These are phyloP conservation scores for Xerocomellus amylosporus DNA, from an alignment of 768 basidiomycete genomes.

Conservation along the genomic window DNA sequence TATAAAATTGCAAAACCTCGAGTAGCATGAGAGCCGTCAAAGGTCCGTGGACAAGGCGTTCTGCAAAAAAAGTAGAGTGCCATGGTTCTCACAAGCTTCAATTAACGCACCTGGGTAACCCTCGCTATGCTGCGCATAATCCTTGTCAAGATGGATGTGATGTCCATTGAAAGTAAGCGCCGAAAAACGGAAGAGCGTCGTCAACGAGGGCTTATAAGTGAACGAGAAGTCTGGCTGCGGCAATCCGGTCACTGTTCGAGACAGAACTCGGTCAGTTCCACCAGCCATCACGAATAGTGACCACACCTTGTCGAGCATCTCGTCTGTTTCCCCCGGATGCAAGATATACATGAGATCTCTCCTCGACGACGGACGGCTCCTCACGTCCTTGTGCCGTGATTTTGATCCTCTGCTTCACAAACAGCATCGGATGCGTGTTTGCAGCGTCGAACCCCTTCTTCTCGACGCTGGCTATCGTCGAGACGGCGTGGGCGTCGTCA, in stretches of 20 bases:
- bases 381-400: slow-evolving; percentile 43
- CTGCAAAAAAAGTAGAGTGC: slow-evolving; percentile 35
- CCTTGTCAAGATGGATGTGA: slow-evolving; percentile 77
- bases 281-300: background rate
- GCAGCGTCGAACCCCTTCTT: slow-evolving; percentile 60
- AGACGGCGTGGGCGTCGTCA: slow-evolving; percentile 45
- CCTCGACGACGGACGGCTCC: slow-evolving; percentile 54
- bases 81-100: background rate
- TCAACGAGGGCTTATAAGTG: slow-evolving; percentile 61
- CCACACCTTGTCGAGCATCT: slow-evolving; percentile 43
- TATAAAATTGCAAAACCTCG: slow-evolving; percentile 52
- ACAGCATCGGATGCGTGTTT: slow-evolving; percentile 63
- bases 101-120: slow-evolving; percentile 60
- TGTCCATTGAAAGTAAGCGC: slow-evolving; percentile 87
- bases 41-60: slow-evolving; percentile 83
- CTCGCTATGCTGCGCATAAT: slow-evolving; percentile 63
- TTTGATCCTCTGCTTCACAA: slow-evolving; percentile 65
- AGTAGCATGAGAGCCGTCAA: slow-evolving; percentile 77
- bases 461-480: slow-evolving; percentile 48
- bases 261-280: background rate
- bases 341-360: slow-evolving; percentile 70
- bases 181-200: slow-evolving; percentile 82
- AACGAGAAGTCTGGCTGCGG: slow-evolving; percentile 60
- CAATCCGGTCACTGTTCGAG: slow-evolving; percentile 45
- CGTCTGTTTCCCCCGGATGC: slow-evolving; percentile 30